Percentiles rank a stretch among this genome's conserved stretches.
These are phyloP conservation scores for Helicostylum pulchrum DNA, from an alignment of 192 early-diverging fungal species.

Conservation along the genomic window DNA sequence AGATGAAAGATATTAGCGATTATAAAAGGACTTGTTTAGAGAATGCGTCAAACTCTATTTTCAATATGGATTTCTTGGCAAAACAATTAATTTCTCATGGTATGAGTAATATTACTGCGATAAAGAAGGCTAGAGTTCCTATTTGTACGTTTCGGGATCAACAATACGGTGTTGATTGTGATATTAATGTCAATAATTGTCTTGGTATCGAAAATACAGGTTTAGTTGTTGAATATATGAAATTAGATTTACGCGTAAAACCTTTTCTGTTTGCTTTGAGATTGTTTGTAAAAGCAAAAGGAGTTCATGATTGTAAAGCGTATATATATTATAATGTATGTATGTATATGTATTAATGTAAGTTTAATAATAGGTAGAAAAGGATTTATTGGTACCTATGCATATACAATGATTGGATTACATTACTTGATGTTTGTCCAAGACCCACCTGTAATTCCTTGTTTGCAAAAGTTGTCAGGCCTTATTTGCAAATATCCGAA, in stretches of 20 bases:
- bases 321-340: not conserved
- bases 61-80: constrained; percentile 22
- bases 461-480: not conserved
- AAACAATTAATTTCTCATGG: constrained; percentile 9
- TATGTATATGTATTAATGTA: too few species aligned
- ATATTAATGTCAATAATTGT: constrained; percentile 34
- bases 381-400: constrained; percentile 13
- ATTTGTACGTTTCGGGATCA: constrained; percentile 39
- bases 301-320: constrained; percentile 25
- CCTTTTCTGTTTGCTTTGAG: constrained; percentile 35
- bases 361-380: not conserved
- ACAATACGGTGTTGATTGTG: constrained; percentile 21
- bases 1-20: not conserved
- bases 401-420: not conserved
- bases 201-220: constrained; percentile 39
- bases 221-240: constrained; percentile 29
- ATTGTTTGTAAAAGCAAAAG: constrained; percentile 29
- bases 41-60: not conserved
- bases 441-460: not conserved
- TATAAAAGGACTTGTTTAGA: not conserved
- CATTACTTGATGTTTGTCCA: not conserved
- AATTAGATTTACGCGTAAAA: constrained; percentile 32
- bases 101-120: constrained; percentile 24
- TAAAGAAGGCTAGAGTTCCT: constrained; percentile 38
- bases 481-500: not conserved